phyloP scores from a whole-genome alignment of 2,329 filamentous ascomycete species.

The Zarea fungicola region DNA sequence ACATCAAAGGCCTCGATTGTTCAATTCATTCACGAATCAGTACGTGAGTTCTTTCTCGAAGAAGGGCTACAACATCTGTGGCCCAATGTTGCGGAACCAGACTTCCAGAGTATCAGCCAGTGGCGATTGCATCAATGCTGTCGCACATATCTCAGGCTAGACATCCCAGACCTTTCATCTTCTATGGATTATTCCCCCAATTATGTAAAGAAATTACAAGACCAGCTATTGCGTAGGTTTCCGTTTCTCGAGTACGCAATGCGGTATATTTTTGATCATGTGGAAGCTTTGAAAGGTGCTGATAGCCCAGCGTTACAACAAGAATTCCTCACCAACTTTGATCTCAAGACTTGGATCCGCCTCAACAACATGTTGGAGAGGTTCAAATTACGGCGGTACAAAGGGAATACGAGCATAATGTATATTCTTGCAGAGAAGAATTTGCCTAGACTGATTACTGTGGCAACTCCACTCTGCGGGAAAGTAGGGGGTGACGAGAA shows the following conservation, averaged over 20 bases:
- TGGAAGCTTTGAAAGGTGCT: constrained; percentile 15
- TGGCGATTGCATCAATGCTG: constrained; percentile 14
- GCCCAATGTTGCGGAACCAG: neutral
- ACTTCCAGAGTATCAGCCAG: constrained; percentile 9
- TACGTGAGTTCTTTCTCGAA: constrained; percentile 40
- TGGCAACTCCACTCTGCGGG: neutral
- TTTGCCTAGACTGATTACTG: neutral
- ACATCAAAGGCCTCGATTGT: constrained; percentile 24
- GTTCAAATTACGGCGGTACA: neutral
- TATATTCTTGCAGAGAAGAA: constrained; percentile 12
- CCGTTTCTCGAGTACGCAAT: constrained; percentile 17
- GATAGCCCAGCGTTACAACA: neutral
- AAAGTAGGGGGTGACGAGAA: neutral
- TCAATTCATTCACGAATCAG: constrained; percentile 47
- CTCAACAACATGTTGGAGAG: constrained; percentile 8
- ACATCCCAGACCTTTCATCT: neutral
- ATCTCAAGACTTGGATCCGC: neutral
- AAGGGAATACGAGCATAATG: constrained; percentile 4
- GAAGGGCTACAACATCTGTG: constrained; percentile 24
- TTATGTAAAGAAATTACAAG: neutral
- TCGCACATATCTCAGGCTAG: neutral
- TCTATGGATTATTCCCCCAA: neutral
- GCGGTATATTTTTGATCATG: constrained; percentile 14
- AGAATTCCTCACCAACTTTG: neutral
- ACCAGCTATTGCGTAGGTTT: neutral